Base-by-base conservation (phyloP, 768 basidiomycete genomes). In the Hemileccinum rubropunctum region DNA sequence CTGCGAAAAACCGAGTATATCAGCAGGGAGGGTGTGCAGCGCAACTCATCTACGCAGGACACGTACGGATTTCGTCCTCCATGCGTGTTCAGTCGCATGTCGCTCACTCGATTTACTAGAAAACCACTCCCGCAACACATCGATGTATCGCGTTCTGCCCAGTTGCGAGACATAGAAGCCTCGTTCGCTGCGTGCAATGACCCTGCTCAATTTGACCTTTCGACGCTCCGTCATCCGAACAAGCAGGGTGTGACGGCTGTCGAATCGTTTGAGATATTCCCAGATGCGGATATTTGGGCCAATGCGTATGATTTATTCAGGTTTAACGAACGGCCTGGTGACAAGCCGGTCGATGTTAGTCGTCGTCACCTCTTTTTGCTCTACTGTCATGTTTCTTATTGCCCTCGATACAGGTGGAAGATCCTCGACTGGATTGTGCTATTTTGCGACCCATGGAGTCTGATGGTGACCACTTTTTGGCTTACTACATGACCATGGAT, bases 1-100 rank as follows among this genome's bases (percentile, higher is more conserved):
- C 74, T 98, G 45, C 79, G 95, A 45, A 92, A 89, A 66, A 95
- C 94, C 0, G 93, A 94, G 60, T 95, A 97, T 60, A 79, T 95
- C 47, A 86, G 82, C 51, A 71, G 87, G 57, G 76, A 79, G 71
- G 82, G 71, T 66, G 77, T 47, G 59, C 76, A 54, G 64, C 82
- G 65, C 62, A 67, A 53, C 50, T 71, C 56, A 21, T 67, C 60
- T 49, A 15, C 62, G 23, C 75, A 79, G 35, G 88, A 90, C 65
- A 66, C 76, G 88, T 88, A 58, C 56, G 78, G 73, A 17, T 27
- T 21, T 10, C 36, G 42, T 54, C 17, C 9, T 36, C 23, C 13
- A 43, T 20, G 3, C n/a, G 18, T 42, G 28, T 10, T 32, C 0
- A 0, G 37, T 35, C 6, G 1, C n/a, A 17, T 45, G n/a, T 34